Conservation (phyloP, 2,329 filamentous ascomycete species). For the Aspergillus tubingensis region DNA sequence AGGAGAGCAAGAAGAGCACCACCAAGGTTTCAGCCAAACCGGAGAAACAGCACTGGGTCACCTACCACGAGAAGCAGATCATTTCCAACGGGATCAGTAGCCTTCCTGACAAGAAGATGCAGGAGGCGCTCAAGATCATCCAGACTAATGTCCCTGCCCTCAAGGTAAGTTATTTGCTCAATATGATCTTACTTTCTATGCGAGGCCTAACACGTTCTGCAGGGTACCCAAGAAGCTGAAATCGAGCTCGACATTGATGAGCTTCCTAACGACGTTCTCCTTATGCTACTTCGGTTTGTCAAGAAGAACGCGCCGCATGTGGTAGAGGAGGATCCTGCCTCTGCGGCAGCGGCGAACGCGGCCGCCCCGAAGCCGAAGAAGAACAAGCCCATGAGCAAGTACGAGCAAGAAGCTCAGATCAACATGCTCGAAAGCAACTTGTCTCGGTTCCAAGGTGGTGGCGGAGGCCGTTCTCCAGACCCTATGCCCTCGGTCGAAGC, state of each 20-base stretch:
- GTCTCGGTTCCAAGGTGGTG: conserved; percentile 48
- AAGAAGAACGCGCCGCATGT: conserved; percentile 50
- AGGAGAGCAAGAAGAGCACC: conserved; percentile 50
- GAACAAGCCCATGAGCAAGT: conserved; percentile 56
- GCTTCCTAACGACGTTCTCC: conserved; percentile 49
- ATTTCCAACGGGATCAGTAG: conserved; percentile 84
- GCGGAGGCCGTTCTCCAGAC: conserved; percentile 44
- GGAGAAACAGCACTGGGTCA: conserved; percentile 66
- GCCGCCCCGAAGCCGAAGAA: conserved; percentile 50
- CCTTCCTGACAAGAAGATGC: conserved; percentile 75
- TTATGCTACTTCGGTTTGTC: conserved; percentile 50
- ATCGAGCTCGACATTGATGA: conserved; percentile 54
- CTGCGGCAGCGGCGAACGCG: conserved; percentile 34
- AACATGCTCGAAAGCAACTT: conserved; percentile 50
- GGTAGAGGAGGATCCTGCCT: conserved; percentile 42
- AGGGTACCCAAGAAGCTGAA: conserved; percentile 49
- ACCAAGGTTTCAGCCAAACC: conserved; percentile 41
- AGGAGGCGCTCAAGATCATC: conserved; percentile 83
- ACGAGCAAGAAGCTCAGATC: conserved; percentile 53
- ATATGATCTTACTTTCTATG: not conserved
- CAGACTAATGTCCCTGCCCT: conserved; percentile 77
- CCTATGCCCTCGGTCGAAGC: conserved; percentile 47
- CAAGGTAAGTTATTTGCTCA: conserved; percentile 49
- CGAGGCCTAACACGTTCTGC: conserved; percentile 14
- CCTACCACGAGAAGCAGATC: conserved; percentile 81